Conservation (phyloP, 495 filamentous ascomycete species). For the Xylaria curta region DNA sequence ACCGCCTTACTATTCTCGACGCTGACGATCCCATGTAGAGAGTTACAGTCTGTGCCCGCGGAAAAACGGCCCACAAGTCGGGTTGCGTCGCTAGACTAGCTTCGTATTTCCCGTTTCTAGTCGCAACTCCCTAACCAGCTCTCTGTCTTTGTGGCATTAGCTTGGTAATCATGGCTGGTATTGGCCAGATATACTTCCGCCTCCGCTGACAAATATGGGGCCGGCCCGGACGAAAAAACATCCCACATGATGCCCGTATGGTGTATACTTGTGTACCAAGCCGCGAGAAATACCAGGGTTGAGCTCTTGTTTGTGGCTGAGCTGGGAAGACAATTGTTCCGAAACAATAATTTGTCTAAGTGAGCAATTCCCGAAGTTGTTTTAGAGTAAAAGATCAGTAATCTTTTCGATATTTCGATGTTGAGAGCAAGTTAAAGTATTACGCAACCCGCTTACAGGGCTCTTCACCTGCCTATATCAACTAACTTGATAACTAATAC, state of each 20-base stretch:
- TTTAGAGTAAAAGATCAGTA: no score
- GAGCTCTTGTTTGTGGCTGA: neutral
- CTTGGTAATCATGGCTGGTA: conserved; percentile 13
- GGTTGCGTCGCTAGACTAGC: conserved; percentile 3
- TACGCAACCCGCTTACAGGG: conserved; percentile 11
- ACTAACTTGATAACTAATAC: no score
- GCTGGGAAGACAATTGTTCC: neutral
- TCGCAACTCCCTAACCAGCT: neutral
- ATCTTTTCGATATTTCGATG: conserved; percentile 7
- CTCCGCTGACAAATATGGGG: conserved; percentile 25
- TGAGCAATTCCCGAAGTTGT: neutral
- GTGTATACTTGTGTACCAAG: neutral
- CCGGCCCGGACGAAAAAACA: neutral
- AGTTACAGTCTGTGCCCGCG: neutral
- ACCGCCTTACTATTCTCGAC: conserved; percentile 21
- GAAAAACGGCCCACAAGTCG: neutral
- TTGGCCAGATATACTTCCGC: neutral
- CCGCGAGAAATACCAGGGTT: neutral
- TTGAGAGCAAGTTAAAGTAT: conserved; percentile 9
- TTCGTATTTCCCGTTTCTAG: neutral
- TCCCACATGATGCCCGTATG: neutral
- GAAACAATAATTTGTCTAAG: neutral
- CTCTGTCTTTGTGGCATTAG: neutral
- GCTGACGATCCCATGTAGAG: conserved; percentile 1
- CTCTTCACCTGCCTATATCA: neutral